Conservation (phyloP, 2,329 filamentous ascomycete species). For the Diaporthe helianthi region DNA sequence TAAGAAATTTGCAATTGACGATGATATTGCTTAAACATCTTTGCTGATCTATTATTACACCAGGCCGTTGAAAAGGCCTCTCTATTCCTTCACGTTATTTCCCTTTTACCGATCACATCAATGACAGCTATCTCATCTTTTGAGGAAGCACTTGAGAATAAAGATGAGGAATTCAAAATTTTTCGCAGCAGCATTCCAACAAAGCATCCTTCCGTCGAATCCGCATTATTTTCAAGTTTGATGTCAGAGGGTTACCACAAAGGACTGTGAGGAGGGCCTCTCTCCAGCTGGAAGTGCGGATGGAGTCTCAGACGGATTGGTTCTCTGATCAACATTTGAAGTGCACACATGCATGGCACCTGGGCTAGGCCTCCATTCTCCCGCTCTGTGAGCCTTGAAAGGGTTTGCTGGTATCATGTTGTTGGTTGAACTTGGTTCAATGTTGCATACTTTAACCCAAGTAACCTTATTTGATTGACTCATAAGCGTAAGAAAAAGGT, state of each 20-base stretch:
- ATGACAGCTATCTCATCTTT: not conserved
- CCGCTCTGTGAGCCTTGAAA: too few species aligned
- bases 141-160: not conserved
- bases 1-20: not conserved
- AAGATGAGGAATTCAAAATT: not conserved
- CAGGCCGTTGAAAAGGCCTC: not conserved
- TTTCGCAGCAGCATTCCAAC: not conserved
- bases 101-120: not conserved
- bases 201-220: not conserved
- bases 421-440: too few species aligned
- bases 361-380: too few species aligned
- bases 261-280: not conserved
- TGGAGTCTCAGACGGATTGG: too few species aligned
- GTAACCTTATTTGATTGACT: too few species aligned
- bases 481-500: too few species aligned
- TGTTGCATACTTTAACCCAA: too few species aligned
- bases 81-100: not conserved
- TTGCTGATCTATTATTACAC: not conserved
- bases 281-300: too few species aligned
- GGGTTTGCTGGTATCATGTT: too few species aligned
- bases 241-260: not conserved
- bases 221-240: too few species aligned
- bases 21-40: not conserved
- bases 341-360: too few species aligned
- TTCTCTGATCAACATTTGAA: too few species aligned